phyloP scores from a whole-genome alignment of 2,329 filamentous ascomycete species.

The Cadophora sp. region DNA sequence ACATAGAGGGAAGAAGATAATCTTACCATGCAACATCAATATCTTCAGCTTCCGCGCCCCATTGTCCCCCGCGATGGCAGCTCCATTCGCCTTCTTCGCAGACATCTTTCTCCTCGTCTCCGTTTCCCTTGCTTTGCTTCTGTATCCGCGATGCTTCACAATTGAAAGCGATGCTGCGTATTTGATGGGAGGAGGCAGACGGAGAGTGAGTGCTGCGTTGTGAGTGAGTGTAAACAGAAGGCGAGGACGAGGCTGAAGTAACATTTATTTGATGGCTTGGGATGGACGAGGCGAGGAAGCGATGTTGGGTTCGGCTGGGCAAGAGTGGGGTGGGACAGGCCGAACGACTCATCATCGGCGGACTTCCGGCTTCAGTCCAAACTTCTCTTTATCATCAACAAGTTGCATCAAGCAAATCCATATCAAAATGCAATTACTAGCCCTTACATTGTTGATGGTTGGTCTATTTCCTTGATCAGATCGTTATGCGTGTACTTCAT shows the following conservation, averaged over 20 bases:
- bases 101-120: conserved; percentile 17
- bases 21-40: conserved; percentile 76
- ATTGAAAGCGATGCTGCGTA: background rate
- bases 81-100: conserved; percentile 23
- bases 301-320: background rate
- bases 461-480: background rate
- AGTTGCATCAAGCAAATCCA: too few relatives aligned
- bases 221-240: background rate
- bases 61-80: background rate
- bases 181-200: too few relatives aligned
- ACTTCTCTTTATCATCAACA: too few relatives aligned
- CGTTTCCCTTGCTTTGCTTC: background rate
- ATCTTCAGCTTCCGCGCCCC: conserved; percentile 59
- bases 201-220: background rate
- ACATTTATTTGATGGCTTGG: conserved; percentile 2
- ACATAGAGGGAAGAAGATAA: background rate
- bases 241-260: background rate
- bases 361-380: background rate
- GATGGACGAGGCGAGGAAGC: background rate
- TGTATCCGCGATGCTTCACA: background rate
- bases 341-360: conserved; percentile 9
- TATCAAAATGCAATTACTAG: background rate
- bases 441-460: background rate
- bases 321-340: background rate
- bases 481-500: too few relatives aligned